Percentiles rank a stretch among this genome's conserved stretches.
Conservation (phyloP, 441 rosid genomes). For the Croton setiger region DNA sequence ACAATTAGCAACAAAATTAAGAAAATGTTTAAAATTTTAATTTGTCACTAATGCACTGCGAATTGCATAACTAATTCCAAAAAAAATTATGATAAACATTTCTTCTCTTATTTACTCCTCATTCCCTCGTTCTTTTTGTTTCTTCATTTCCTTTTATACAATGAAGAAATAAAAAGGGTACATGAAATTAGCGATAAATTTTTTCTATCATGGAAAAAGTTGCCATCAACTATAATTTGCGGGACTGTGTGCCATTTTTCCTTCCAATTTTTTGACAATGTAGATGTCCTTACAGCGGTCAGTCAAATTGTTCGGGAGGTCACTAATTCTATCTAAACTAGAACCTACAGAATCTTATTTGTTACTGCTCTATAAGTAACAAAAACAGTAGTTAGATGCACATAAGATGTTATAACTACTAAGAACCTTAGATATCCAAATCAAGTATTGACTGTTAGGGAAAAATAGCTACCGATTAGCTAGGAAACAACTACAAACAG, state of each 20-base stretch:
- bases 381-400: neutral
- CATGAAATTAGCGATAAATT: too few species aligned
- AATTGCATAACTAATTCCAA: too few species aligned
- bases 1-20: too few species aligned
- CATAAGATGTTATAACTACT: neutral
- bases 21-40: too few species aligned
- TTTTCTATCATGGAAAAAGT: conserved; percentile 10
- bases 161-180: too few species aligned
- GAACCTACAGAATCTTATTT: neutral
- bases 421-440: neutral
- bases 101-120: too few species aligned
- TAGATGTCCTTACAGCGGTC: conserved; percentile 25
- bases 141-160: too few species aligned
- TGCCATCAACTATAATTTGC: conserved; percentile 9
- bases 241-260: conserved; percentile 25
- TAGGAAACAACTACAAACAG: too few species aligned
- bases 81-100: too few species aligned
- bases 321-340: conserved; percentile 18
- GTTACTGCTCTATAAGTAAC: neutral
- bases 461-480: too few species aligned
- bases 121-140: too few species aligned
- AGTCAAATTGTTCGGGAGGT: conserved; percentile 21
- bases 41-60: too few species aligned
- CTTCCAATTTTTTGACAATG: conserved; percentile 24
- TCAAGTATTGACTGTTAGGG: neutral